Conservation (phyloP, 1,284 basidiomycete species). For the Melampsora americana region DNA sequence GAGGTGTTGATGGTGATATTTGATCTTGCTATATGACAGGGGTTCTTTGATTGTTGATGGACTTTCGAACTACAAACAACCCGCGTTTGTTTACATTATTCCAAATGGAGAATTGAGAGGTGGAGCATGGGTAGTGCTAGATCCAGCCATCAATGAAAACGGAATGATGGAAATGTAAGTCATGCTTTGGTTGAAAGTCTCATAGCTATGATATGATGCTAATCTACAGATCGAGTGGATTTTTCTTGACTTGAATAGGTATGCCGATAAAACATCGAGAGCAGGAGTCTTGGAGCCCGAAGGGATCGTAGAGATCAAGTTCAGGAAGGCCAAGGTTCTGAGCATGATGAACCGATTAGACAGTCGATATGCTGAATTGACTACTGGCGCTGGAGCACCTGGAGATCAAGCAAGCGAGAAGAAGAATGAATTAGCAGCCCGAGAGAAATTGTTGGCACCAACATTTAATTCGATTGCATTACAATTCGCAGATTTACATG, state of each 20-base stretch:
- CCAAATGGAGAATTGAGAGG: constrained; percentile 98
- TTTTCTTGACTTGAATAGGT: constrained; percentile 43
- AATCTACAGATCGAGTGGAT: not conserved
- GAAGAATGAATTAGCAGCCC: constrained; percentile 64
- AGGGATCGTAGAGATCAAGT: constrained; percentile 84
- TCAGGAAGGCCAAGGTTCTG: constrained; percentile 76
- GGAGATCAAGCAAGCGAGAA: constrained; percentile 67
- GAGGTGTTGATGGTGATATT: not conserved
- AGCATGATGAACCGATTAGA: constrained; percentile 92
- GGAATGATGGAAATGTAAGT: constrained; percentile 97
- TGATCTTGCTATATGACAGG: constrained; percentile 35
- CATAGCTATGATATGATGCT: not conserved
- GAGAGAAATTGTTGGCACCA: constrained; percentile 80
- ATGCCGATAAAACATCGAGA: constrained; percentile 85
- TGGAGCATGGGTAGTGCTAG: constrained; percentile 98
- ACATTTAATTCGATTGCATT: constrained; percentile 91
- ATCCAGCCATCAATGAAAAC: constrained; percentile 87
- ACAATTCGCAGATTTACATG: constrained; percentile 93
- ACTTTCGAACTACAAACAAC: constrained; percentile 91
- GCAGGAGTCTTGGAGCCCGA: constrained; percentile 98
- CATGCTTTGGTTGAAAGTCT: not conserved
- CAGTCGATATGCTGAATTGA: constrained; percentile 70
- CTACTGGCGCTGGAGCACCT: constrained; percentile 63
- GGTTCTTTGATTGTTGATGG: constrained; percentile 83
- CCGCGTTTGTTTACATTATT: constrained; percentile 98